Evolutionary conservation across 2,329 filamentous ascomycete species (phyloP), one percentile per base, ranked within the genome.

Genomic region (Cladophialophora carrionii): DNA sequence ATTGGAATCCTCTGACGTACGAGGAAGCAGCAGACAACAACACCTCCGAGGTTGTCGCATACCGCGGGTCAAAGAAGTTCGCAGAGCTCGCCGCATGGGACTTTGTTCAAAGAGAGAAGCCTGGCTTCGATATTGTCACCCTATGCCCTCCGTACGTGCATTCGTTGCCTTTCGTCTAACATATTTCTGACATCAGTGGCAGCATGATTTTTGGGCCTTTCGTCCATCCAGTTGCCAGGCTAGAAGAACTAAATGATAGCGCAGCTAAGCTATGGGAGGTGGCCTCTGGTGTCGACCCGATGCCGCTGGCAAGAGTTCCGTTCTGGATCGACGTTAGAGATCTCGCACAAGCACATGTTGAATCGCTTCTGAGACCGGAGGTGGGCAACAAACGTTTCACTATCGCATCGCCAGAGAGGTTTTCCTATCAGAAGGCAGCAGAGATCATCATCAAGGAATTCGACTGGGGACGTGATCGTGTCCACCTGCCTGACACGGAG

Each of bases 41-140:
- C 8, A 66, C 72, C 4, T 53, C 68, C 20, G 65, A 75, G 5
- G 67, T 73, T 3, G 20, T 69, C n/a, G 78, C 76, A 41, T 82
- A 82, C 65, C 72, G 77, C 37, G 83, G 80, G 9, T 84, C 82
- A 68, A 89, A 90, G 78, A 84, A 83, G 4, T 71, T 91, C 66
- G 87, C 87, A 0, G 88, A 90, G 72, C 84, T 82, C 64, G 85
- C 87, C 24, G 74, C 74, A 2, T 76, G 74, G 74, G 70, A 74
- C 1, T 76, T 79, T 49, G 66, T 80, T 10, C 65, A 75, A 32
- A 71, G 74, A 22, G 64, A 76, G 7, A 76, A 76, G 9, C 75
- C 77, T 1, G 49, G 14, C 37, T 43, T 43, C 17, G 37, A 43
- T 12, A 43, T 43, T 3, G 37, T 43, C 17, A 43, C 37, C n/a